Conservation (phyloP, 2,329 filamentous ascomycete genomes). For the Aspergillus sp. region DNA sequence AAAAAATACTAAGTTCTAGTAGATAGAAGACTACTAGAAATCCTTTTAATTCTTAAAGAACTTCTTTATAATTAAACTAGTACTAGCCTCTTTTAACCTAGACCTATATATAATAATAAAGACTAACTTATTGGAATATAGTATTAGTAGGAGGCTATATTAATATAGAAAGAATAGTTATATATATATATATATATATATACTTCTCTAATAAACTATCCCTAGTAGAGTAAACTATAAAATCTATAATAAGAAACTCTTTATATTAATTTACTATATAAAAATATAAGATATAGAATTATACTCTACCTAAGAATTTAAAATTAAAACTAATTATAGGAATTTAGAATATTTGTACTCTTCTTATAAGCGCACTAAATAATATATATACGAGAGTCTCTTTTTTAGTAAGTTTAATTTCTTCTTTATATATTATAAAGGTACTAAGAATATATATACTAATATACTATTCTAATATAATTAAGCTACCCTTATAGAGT, state of each 20-base stretch:
- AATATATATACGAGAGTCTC: not conserved
- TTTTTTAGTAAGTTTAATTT: not conserved
- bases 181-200: too few relatives aligned
- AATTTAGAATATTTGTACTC: not conserved
- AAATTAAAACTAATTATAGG: not conserved
- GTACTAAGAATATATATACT: not conserved
- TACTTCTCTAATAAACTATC: too few relatives aligned
- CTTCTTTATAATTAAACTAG: too few relatives aligned
- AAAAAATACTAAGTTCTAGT: too few relatives aligned
- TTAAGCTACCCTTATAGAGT: not conserved
- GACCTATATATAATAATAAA: too few relatives aligned
- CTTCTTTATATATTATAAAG: not conserved
- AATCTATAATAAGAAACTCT: not conserved
- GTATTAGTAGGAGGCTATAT: too few relatives aligned
- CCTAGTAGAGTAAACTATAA: not conserved
- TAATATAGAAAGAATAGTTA: too few relatives aligned
- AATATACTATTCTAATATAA: not conserved
- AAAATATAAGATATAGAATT: not conserved
- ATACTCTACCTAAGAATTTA: not conserved
- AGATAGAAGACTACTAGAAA: too few relatives aligned
- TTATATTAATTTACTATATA: not conserved
- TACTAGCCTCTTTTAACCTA: too few relatives aligned
- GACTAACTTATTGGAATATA: too few relatives aligned
- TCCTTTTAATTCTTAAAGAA: too few relatives aligned
- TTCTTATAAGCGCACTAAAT: not conserved